A percentile compares a stretch with the other conserved stretches of the same genome.
Conservation (phyloP, 1,284 basidiomycete genomes). For the Naganishia liquefaciens region DNA sequence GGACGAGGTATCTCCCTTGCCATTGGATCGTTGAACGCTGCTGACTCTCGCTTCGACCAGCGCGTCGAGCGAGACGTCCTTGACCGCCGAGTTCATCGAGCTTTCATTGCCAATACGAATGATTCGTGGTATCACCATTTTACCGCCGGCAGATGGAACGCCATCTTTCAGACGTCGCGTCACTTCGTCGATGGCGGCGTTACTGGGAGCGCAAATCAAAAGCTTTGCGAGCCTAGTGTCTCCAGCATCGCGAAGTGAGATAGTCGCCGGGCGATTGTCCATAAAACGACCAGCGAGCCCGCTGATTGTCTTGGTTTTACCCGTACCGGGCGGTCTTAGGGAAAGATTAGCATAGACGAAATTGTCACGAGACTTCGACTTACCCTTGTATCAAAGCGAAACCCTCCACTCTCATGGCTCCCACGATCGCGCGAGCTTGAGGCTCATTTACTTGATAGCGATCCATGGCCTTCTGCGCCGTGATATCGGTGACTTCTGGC, state of each 20-base stretch:
- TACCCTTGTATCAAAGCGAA: constrained; percentile 96
- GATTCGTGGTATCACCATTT: constrained; percentile 67
- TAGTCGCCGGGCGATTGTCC: constrained; percentile 61
- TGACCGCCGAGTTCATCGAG: constrained; percentile 77
- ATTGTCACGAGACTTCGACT: constrained; percentile 38
- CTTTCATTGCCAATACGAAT: constrained; percentile 84
- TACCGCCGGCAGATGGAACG: constrained; percentile 63
- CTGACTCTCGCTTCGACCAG: constrained; percentile 78
- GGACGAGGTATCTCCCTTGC: constrained; percentile 46
- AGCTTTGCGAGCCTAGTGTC: constrained; percentile 69
- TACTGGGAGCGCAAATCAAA: constrained; percentile 94
- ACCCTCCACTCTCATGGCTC: constrained; percentile 70
- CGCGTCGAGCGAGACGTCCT: constrained; percentile 82
- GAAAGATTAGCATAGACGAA: neutral
- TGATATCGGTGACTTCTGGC: constrained; percentile 58
- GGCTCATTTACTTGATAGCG: constrained; percentile 84
- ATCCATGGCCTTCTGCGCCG: constrained; percentile 68
- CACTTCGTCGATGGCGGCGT: constrained; percentile 97
- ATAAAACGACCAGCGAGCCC: constrained; percentile 86
- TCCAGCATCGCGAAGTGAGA: constrained; percentile 55
- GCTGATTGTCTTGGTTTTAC: constrained; percentile 98
- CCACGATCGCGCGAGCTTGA: constrained; percentile 85
- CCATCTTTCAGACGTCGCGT: constrained; percentile 82
- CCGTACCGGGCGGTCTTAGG: constrained; percentile 88
- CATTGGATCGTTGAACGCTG: constrained; percentile 51